A percentile compares a stretch with the other conserved stretches of the same genome.
phyloP scores from a whole-genome alignment of 106 monocot genomes.

The Acorus calamus region DNA sequence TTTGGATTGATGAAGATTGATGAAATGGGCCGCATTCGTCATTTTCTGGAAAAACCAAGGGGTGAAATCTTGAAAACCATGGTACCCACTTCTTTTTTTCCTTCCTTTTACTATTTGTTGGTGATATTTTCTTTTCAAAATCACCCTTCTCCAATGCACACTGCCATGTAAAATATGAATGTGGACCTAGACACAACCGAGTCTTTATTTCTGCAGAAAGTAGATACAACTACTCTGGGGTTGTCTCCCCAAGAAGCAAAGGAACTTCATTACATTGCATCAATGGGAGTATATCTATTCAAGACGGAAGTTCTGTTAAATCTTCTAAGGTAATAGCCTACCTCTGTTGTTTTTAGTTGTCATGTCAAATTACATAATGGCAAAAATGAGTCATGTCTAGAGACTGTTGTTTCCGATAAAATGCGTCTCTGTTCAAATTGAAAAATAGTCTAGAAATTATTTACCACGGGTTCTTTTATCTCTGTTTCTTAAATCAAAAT shows the following conservation, averaged over 20 bases:
- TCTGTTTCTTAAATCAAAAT: too few species aligned
- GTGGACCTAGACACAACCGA: background rate
- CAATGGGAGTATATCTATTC: conserved; percentile 20
- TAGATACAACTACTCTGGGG: conserved; percentile 7
- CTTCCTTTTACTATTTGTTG: too few species aligned
- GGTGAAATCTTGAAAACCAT: conserved; percentile 10
- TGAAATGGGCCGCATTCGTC: conserved; percentile 4
- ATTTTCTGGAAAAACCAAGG: conserved; percentile 20
- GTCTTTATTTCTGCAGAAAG: conserved; percentile 3
- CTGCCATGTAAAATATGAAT: too few species aligned
- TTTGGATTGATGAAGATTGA: conserved; percentile 18
- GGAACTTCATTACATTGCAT: conserved; percentile 14
- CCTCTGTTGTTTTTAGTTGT: background rate
- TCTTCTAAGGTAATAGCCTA: conserved; percentile 11
- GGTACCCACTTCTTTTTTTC: background rate
- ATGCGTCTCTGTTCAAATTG: too few species aligned
- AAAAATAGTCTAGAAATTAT: too few species aligned
- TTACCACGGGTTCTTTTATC: too few species aligned
- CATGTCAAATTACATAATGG: too few species aligned
- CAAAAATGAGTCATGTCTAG: too few species aligned
- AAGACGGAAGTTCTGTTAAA: conserved; percentile 18
- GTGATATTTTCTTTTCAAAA: too few species aligned
- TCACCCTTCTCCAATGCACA: too few species aligned
- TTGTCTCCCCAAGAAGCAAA: conserved; percentile 11
- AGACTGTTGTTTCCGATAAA: too few species aligned